Evolutionary conservation across 495 filamentous ascomycete genomes (phyloP).

Genomic region (Mycothermus thermophilus): DNA sequence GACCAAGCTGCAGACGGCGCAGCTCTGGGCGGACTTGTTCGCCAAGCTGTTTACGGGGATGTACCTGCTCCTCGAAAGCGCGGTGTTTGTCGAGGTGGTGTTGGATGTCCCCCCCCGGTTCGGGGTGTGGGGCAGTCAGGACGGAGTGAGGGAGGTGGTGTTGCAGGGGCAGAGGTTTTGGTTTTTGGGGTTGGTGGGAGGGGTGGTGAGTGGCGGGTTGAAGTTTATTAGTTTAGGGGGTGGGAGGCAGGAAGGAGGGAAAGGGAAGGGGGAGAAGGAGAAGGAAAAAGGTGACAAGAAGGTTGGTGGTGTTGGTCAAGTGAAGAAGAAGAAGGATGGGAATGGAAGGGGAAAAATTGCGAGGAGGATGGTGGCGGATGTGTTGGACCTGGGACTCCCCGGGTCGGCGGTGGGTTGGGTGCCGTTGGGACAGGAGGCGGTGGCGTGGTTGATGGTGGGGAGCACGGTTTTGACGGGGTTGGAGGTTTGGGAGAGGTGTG

Average conservation of each 20-base stretch:
- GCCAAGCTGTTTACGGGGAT: slow-evolving; percentile 31
- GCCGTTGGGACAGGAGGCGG: slow-evolving; percentile 24
- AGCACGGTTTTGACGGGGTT: slow-evolving; percentile 43
- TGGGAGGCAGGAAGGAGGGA: slow-evolving; percentile 7
- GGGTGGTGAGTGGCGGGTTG: slow-evolving; percentile 10
- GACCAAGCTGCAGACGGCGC: not conserved
- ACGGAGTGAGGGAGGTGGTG: slow-evolving; percentile 12
- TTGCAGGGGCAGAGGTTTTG: slow-evolving; percentile 52
- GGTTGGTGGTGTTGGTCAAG: not conserved
- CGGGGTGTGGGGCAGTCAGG: slow-evolving; percentile 17
- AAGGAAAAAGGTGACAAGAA: slow-evolving; percentile 2
- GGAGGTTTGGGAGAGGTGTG: slow-evolving; percentile 46
- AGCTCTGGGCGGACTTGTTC: slow-evolving; percentile 24
- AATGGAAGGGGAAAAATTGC: slow-evolving; percentile 8
- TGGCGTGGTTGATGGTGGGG: slow-evolving; percentile 39
- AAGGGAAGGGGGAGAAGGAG: slow-evolving; percentile 2
- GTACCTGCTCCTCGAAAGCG: slow-evolving; percentile 35
- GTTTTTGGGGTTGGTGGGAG: slow-evolving; percentile 42
- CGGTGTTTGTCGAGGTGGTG: slow-evolving; percentile 23
- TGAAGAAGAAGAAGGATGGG: slow-evolving; percentile 4
- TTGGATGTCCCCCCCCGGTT: slow-evolving; percentile 39
- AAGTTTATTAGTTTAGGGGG: slow-evolving; percentile 13
- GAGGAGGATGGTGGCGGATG: slow-evolving; percentile 36
- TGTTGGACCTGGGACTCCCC: slow-evolving; percentile 44
- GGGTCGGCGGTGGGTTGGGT: slow-evolving; percentile 43